phyloP scores from a whole-genome alignment of 768 basidiomycete species.

The Leccinum sublutescens region DNA sequence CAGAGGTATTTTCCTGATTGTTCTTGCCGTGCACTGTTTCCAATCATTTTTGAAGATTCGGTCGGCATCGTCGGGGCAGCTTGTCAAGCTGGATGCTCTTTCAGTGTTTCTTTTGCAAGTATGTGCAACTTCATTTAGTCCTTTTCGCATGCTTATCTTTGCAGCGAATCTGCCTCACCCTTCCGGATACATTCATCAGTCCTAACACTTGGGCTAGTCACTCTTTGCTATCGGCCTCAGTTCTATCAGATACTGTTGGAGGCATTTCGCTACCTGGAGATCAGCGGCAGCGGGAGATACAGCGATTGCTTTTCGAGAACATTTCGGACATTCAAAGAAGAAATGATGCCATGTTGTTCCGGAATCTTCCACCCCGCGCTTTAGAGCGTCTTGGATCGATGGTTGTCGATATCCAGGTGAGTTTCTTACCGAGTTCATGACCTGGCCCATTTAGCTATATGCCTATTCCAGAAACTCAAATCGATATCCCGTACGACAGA shows the following conservation, averaged over 20 bases:
- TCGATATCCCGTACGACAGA: constrained; percentile 70
- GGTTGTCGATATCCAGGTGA: constrained; percentile 51
- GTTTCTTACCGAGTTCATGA: neutral
- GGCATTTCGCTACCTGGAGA: constrained; percentile 15
- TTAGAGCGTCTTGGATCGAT: constrained; percentile 61
- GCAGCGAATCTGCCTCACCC: constrained; percentile 67
- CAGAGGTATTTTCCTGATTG: constrained; percentile 48
- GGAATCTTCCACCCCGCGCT: constrained; percentile 58
- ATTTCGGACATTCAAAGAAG: constrained; percentile 69
- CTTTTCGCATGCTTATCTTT: constrained; percentile 1
- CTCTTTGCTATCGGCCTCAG: constrained; percentile 34
- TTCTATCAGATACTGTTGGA: constrained; percentile 45
- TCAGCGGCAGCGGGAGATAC: constrained; percentile 42
- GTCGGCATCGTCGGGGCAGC: constrained; percentile 53
- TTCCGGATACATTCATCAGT: constrained; percentile 73
- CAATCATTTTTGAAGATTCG: constrained; percentile 45
- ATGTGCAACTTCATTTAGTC: constrained; percentile 10
- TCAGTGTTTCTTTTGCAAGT: constrained; percentile 65
- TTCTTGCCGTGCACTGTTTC: neutral
- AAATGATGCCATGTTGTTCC: constrained; percentile 80
- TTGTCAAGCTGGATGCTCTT: constrained; percentile 50
- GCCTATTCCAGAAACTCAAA: constrained; percentile 60
- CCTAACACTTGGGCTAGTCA: constrained; percentile 66
- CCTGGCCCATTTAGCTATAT: neutral
- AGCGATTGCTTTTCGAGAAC: constrained; percentile 50